These are phyloP conservation scores for Aspergillus panamensis DNA, from an alignment of 495 filamentous ascomycete species.

Conservation along the genomic window DNA sequence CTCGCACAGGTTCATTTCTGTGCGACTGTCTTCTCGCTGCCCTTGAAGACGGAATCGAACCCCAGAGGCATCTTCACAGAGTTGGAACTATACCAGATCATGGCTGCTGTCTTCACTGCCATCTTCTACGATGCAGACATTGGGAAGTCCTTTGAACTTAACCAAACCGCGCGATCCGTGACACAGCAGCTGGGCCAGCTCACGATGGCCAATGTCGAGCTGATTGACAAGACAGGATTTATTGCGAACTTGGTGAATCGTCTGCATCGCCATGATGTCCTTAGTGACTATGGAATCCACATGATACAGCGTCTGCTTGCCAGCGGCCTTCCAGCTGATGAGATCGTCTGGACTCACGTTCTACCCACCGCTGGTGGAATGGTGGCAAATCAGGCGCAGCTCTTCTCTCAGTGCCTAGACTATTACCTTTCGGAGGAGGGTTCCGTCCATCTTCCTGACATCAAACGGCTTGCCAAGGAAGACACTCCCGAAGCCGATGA, in stretches of 20 bases:
- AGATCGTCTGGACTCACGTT: constrained; percentile 71
- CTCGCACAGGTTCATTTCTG: constrained; percentile 57
- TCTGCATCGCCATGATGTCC: constrained; percentile 40
- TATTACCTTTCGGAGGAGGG: constrained; percentile 65
- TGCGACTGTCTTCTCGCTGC: constrained; percentile 59
- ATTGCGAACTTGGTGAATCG: constrained; percentile 46
- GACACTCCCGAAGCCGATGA: constrained; percentile 46
- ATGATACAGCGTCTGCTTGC: constrained; percentile 67
- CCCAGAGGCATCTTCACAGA: constrained; percentile 55
- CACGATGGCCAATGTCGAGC: constrained; percentile 59
- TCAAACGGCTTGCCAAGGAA: constrained; percentile 51
- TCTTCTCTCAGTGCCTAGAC: constrained; percentile 72
- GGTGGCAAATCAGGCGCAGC: constrained; percentile 66
- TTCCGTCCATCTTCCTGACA: constrained; percentile 49
- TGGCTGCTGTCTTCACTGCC: constrained; percentile 57
- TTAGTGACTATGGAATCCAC: constrained; percentile 63
- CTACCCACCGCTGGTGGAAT: constrained; percentile 57
- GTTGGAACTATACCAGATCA: constrained; percentile 55
- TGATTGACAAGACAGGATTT: constrained; percentile 48
- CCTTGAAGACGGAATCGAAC: constrained; percentile 59
- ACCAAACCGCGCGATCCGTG: constrained; percentile 51
- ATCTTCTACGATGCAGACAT: constrained; percentile 66
- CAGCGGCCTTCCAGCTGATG: constrained; percentile 53
- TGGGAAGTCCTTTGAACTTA: constrained; percentile 59
- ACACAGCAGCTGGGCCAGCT: constrained; percentile 58